Conservation (phyloP, 768 basidiomycete species). For the Auricularia heimuer region DNA sequence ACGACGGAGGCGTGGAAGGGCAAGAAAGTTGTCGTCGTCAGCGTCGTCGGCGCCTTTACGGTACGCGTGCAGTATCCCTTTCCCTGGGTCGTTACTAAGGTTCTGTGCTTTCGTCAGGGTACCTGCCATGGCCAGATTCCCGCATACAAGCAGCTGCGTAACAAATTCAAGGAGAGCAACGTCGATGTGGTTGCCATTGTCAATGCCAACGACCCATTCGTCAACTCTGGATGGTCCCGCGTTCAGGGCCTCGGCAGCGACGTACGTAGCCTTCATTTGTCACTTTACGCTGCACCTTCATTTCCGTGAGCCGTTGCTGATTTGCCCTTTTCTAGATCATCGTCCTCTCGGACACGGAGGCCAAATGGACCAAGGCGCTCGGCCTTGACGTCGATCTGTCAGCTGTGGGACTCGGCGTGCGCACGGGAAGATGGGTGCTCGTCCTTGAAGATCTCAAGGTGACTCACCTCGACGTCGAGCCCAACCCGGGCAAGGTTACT, state of each 20-base stretch:
- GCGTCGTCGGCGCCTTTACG: slow-evolving; percentile 76
- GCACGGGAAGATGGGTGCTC: slow-evolving; percentile 40
- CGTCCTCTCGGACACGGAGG: slow-evolving; percentile 44
- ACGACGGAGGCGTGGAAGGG: slow-evolving; percentile 61
- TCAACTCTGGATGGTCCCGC: slow-evolving; percentile 20
- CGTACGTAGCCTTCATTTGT: slow-evolving; percentile 1
- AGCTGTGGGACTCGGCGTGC: slow-evolving; percentile 40
- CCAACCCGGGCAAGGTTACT: slow-evolving; percentile 35
- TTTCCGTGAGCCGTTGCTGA: too few species aligned
- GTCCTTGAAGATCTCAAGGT: slow-evolving; percentile 19
- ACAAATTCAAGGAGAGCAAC: slow-evolving; percentile 15
- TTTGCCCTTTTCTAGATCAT: slow-evolving; percentile 34
- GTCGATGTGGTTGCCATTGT: slow-evolving; percentile 16
- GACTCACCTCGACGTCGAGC: slow-evolving; percentile 33
- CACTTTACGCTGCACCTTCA: too few species aligned
- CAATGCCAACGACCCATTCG: slow-evolving; percentile 14
- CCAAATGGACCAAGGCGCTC: slow-evolving; percentile 45
- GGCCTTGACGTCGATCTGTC: slow-evolving; percentile 12
- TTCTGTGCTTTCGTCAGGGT: background rate
- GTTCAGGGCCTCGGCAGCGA: slow-evolving; percentile 16
- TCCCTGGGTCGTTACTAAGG: background rate
- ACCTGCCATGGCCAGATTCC: background rate
- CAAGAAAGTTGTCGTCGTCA: slow-evolving; percentile 71
- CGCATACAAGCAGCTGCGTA: background rate
- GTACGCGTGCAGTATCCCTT: slow-evolving; percentile 27